Evolutionary conservation across 2,329 filamentous ascomycete genomes (phyloP).

Genomic region (Colletotrichum theobromicola): DNA sequence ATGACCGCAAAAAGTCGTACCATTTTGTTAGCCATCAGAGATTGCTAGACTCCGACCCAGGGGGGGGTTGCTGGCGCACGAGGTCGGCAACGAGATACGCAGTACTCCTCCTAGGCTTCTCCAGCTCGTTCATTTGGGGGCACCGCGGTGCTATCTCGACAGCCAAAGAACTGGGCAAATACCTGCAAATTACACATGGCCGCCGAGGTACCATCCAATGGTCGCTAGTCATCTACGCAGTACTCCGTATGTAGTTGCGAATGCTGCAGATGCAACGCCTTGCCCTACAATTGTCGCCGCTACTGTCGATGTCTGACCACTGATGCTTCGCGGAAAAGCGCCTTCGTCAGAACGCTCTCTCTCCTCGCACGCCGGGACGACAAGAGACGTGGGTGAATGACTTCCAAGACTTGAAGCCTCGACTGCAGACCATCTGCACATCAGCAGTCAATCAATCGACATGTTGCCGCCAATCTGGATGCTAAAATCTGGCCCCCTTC

Average conservation of each 20-base stretch:
- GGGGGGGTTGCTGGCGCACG: slow-evolving; percentile 10
- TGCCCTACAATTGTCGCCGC: not conserved
- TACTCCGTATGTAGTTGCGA: not conserved
- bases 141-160: not conserved
- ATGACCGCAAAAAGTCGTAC: slow-evolving; percentile 25
- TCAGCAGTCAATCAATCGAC: slow-evolving; percentile 14
- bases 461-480: slow-evolving; percentile 14
- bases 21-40: slow-evolving; percentile 24
- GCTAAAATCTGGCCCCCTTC: not conserved
- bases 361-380: not conserved
- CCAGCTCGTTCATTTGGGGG: not conserved
- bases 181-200: not conserved
- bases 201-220: not conserved
- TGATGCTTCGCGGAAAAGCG: not conserved
- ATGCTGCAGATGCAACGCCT: not conserved
- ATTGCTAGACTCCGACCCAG: slow-evolving; percentile 15
- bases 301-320: not conserved
- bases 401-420: not conserved
- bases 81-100: not conserved
- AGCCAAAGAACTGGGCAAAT: not conserved
- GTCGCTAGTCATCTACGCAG: not conserved
- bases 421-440: slow-evolving; percentile 10
- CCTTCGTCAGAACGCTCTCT: not conserved
- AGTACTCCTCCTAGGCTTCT: not conserved
- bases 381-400: not conserved